phyloP scores from a whole-genome alignment of 495 filamentous ascomycete genomes.

The Podospora tetraspora region DNA sequence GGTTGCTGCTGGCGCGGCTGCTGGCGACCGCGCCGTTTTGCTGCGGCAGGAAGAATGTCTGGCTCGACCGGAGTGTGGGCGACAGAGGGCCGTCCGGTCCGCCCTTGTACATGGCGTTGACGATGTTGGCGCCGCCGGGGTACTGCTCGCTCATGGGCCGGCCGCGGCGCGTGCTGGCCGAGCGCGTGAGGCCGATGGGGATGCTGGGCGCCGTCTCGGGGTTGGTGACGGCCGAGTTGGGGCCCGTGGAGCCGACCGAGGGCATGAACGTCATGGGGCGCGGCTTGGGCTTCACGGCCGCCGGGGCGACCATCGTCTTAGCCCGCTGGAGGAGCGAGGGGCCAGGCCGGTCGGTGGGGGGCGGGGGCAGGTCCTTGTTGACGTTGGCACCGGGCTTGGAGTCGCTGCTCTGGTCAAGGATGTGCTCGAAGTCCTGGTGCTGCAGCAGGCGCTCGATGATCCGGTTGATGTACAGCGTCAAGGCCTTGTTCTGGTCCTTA shows the following conservation, averaged over 20 bases:
- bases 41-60: conserved; percentile 38
- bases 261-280: conserved; percentile 61
- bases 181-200: conserved; percentile 60
- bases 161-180: conserved; percentile 52
- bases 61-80: conserved; percentile 44
- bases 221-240: conserved; percentile 46
- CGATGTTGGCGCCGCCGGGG: conserved; percentile 60
- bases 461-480: conserved; percentile 95
- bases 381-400: conserved; percentile 47
- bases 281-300: conserved; percentile 45
- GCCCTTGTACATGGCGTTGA: conserved; percentile 80
- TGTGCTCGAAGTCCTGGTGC: conserved; percentile 89
- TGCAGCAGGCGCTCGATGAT: conserved; percentile 92
- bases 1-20: conserved; percentile 40
- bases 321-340: conserved; percentile 71
- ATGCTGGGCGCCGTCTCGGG: conserved; percentile 81
- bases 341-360: conserved; percentile 51
- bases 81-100: conserved; percentile 52
- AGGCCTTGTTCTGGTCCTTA: conserved; percentile 92
- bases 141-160: conserved; percentile 68
- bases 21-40: conserved; percentile 24
- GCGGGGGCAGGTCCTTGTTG: conserved; percentile 83
- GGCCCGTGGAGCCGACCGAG: conserved; percentile 30
- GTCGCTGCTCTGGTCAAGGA: conserved; percentile 72
- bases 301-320: conserved; percentile 58